Conservation (phyloP, 352 stramenopile genomes). For the Phytopythium oedochilum region DNA sequence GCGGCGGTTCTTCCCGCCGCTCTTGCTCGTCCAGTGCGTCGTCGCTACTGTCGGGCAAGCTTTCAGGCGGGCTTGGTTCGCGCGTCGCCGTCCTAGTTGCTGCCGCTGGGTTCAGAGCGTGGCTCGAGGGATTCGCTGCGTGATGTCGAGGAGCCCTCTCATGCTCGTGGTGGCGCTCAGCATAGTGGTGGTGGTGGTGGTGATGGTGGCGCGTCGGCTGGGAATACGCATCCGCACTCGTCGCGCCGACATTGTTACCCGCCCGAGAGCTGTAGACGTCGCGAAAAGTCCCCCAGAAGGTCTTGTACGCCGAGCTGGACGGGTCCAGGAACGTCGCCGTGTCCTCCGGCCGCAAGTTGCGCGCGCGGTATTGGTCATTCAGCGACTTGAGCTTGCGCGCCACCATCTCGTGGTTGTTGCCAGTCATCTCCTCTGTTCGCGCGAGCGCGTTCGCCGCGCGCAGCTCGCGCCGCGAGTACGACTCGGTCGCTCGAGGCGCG, state of each 20-base stretch:
- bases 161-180: background rate
- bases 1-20: background rate
- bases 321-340: conserved; percentile 32
- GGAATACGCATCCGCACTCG: too few relatives aligned
- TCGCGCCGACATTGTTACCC: too few relatives aligned
- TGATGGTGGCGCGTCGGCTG: background rate
- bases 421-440: conserved; percentile 43
- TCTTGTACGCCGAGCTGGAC: conserved; percentile 51
- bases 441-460: conserved; percentile 23
- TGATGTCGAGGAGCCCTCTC: too few relatives aligned
- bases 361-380: conserved; percentile 70
- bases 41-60: conserved; percentile 30
- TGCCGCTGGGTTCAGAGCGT: background rate
- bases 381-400: conserved; percentile 71
- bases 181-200: conserved; percentile 3
- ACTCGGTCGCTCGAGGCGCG: background rate
- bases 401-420: conserved; percentile 57
- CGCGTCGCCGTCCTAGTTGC: background rate
- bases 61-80: conserved; percentile 48
- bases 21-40: conserved; percentile 10
- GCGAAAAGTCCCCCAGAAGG: conserved; percentile 67
- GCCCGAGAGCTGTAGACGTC: conserved; percentile 50
- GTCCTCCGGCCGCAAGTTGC: conserved; percentile 33
- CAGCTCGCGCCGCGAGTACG: conserved; percentile 29
- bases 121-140: background rate